These are phyloP conservation scores for Edaphochlamys debaryana DNA, from an alignment of 139 green algal species.

Conservation along the genomic window DNA sequence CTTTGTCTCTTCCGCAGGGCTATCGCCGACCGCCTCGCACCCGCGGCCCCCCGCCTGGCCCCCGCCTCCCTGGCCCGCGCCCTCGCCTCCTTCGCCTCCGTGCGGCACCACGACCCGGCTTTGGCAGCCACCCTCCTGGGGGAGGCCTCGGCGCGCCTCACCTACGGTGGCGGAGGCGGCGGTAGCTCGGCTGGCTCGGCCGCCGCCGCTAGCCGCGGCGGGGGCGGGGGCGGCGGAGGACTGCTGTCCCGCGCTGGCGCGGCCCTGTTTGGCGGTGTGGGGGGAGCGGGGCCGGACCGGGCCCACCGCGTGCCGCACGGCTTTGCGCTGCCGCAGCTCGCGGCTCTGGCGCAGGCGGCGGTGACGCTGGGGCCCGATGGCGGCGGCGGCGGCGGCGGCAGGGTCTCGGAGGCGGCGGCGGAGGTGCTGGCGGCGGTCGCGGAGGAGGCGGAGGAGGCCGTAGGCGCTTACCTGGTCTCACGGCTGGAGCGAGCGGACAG, in stretches of 20 bases:
- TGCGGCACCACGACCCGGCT: conserved; percentile 11
- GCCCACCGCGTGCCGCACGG: background rate
- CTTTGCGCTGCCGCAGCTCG: conserved; percentile 8
- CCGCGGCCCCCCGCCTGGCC: background rate
- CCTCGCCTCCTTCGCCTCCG: conserved; percentile 11
- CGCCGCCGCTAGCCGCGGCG: background rate
- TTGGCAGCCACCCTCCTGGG: background rate
- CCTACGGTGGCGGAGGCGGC: background rate
- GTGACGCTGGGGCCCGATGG: background rate
- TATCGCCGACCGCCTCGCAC: background rate
- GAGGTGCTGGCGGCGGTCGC: background rate
- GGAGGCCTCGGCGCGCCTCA: background rate
- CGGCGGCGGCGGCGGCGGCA: background rate
- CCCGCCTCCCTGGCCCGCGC: conserved; percentile 12
- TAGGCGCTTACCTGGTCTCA: background rate
- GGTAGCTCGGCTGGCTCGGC: background rate
- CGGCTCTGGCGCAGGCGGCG: conserved; percentile 30
- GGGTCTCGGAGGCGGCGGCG: background rate
- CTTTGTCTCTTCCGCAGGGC: background rate
- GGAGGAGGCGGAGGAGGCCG: background rate
- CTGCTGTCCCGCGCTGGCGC: background rate
- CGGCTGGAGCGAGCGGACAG: background rate
- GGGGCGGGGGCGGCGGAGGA: background rate
- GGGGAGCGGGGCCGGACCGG: background rate
- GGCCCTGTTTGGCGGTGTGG: conserved; percentile 5